Evolutionary conservation across 2,329 filamentous ascomycete species (phyloP), one percentile per base, ranked within the genome.

Genomic region (Ophiostoma fasciatum): DNA sequence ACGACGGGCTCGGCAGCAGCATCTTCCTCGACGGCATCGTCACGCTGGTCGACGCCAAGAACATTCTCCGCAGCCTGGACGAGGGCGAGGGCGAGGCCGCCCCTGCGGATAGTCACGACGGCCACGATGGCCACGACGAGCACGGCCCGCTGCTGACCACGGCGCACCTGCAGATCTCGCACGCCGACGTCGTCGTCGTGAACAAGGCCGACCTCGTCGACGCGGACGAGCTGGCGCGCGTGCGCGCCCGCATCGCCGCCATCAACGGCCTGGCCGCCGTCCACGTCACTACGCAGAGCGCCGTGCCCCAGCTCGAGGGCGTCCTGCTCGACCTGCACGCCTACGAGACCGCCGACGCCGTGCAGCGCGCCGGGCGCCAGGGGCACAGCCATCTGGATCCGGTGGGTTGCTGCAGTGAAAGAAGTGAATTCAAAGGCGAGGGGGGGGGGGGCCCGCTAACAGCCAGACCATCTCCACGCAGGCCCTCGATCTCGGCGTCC

Each of bases 21-120:
- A 94, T 98, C 49, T 98, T 93, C 55, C 72, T 98, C 0, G 90
- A 98, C 51, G 90, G 90, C 2, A 94, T 98, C 38, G 87, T 96
- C 31, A 96, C 90, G 0, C 64, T 98, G 2, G 83, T 98, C 15
- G 90, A 98, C 54, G 88, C 87, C 22, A 92, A 90, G 60, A 94
- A 96, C 49, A 81, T 98, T 17, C 56, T 92, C 4, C 75, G 69
- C 44, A 82, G 75, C 48, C 67, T 98, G 3, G 82, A 94, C 44
- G 82, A 93, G 38, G 68, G 73, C 4, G 54, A 64, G 1, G 66
- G 64, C 13, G 64, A 66, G 13, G 61, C 64, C 1, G 60, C 71
- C 17, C n/a, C n/a, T n/a, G n/a, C n/a, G n/a, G n/a, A n/a, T n/a
- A n/a, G n/a, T n/a, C 63, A 66, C 8, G 61, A 71, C 17, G 56